Conservation (phyloP, 805 yeast genomes). For the Lachancea nothofagi region DNA sequence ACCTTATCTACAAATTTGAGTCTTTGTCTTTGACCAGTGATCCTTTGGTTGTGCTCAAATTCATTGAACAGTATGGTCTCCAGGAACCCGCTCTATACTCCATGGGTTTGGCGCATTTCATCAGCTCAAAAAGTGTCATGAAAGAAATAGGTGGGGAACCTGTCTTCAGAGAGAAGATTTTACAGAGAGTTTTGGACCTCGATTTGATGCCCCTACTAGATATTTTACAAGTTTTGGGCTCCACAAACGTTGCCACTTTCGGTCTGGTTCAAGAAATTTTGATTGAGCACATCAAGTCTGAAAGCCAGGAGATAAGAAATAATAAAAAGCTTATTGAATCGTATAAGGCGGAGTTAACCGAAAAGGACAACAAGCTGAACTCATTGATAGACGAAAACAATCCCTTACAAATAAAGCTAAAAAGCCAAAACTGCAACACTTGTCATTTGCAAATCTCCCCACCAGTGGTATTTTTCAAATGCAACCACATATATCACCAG, state of each 20-base stretch:
- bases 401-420: conserved; percentile 42
- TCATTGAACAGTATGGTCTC: conserved; percentile 56
- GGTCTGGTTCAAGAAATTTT: conserved; percentile 70
- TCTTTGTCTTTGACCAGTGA: conserved; percentile 56
- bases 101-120: conserved; percentile 56
- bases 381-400: conserved; percentile 36
- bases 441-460: conserved; percentile 64
- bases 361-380: conserved; percentile 49
- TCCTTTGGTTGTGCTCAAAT: conserved; percentile 48
- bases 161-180: conserved; percentile 39
- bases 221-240: conserved; percentile 60
- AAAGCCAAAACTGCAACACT: conserved; percentile 56
- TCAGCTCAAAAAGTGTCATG: conserved; percentile 49
- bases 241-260: conserved; percentile 57
- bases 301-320: conserved; percentile 60
- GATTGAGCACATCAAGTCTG: conserved; percentile 52
- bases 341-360: conserved; percentile 59
- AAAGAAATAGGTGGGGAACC: conserved; percentile 47
- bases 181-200: conserved; percentile 47
- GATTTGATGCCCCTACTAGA: conserved; percentile 69
- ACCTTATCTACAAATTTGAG: conserved; percentile 43
- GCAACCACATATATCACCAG: conserved; percentile 83
- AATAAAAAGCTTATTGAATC: conserved; percentile 61
- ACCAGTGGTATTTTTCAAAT: conserved; percentile 79
- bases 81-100: conserved; percentile 60